phyloP scores from a whole-genome alignment of 2,329 filamentous ascomycete species.

The Simplicillium aogashimaense region DNA sequence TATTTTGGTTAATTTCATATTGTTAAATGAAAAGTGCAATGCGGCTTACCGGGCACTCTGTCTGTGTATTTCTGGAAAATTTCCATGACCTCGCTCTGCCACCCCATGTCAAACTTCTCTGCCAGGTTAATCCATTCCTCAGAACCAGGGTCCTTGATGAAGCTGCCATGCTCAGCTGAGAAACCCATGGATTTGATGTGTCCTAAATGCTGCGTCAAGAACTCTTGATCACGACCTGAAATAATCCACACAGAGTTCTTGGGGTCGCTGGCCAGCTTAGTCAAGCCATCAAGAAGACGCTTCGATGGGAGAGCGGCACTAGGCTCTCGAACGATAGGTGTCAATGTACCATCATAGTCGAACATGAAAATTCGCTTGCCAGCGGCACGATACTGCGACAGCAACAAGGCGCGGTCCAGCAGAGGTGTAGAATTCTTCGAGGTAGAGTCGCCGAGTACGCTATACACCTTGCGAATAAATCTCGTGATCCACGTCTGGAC shows the following conservation, averaged over 20 bases:
- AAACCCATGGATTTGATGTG: conserved; percentile 84
- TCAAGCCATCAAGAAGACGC: conserved; percentile 69
- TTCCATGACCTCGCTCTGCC: conserved; percentile 77
- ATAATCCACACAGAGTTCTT: conserved; percentile 97
- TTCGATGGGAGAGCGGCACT: conserved; percentile 81
- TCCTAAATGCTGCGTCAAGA: conserved; percentile 85
- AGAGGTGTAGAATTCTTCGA: conserved; percentile 69
- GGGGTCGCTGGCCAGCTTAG: conserved; percentile 67
- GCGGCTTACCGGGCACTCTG: conserved; percentile 60
- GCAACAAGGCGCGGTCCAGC: conserved; percentile 63
- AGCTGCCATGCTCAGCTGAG: conserved; percentile 93
- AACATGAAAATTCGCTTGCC: conserved; percentile 91
- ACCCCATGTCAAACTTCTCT: conserved; percentile 79
- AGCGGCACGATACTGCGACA: conserved; percentile 64
- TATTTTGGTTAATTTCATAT: conserved; percentile 19
- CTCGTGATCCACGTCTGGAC: conserved; percentile 78
- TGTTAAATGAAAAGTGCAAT: neutral
- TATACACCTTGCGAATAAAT: conserved; percentile 69
- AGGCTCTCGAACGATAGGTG: conserved; percentile 88
- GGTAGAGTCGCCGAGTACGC: conserved; percentile 68
- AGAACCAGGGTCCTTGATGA: conserved; percentile 71
- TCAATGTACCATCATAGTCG: conserved; percentile 95
- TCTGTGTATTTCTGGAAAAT: conserved; percentile 86
- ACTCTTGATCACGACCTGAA: conserved; percentile 85
- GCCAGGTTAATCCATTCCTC: conserved; percentile 83